Evolutionary conservation across 2,329 filamentous ascomycete genomes (phyloP), one percentile per base, ranked within the genome.

Genomic region (Aspergillus bombycis): DNA sequence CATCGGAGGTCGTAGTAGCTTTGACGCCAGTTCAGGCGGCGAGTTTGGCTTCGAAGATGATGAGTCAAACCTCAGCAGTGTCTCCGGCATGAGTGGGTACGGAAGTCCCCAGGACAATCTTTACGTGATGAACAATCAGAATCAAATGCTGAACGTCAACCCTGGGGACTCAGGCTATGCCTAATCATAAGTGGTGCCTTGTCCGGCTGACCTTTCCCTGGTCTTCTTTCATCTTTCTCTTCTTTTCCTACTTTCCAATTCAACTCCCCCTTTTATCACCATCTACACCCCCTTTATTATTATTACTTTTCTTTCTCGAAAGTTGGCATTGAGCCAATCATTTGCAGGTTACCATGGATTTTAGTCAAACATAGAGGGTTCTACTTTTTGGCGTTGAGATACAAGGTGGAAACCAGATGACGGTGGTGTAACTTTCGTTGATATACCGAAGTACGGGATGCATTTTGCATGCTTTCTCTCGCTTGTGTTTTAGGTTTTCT

Each of bases 1-100:
- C 58, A 90, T 93, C 46, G 91, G 92, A 57, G 91, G 65, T 1
- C 86, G 88, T 1, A 87, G 87, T 36, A 87, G 77, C 59, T 81
- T 79, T 57, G 79, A 81, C 64, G 79, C 79, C 12, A 80, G 79
- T 58, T 81, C 79, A 23, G 79, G 79, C 21, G 77, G 78, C 11
- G 79, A 81, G 65, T 80, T 76, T 62, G 78, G 77, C 2, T 79
- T 75, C 38, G 78, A 81, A n/a, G 79, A 81, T 28, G 79, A 81
- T 57, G 78, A 80, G 52, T 74, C 78, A 1, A 74, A 73, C n/a
- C 46, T 77, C 45, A 73, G 72, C 58, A 76, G 71, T 61, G 70
- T 71, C 48, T 73, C 77, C 8, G 75, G 77, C 2, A 68, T 79
- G 64, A 73, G 73, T 64, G 74, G 72, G 48, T 74, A 75, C 11